These are phyloP conservation scores for Diatrype stigma DNA, from an alignment of 2,329 filamentous ascomycete genomes.

Conservation along the genomic window DNA sequence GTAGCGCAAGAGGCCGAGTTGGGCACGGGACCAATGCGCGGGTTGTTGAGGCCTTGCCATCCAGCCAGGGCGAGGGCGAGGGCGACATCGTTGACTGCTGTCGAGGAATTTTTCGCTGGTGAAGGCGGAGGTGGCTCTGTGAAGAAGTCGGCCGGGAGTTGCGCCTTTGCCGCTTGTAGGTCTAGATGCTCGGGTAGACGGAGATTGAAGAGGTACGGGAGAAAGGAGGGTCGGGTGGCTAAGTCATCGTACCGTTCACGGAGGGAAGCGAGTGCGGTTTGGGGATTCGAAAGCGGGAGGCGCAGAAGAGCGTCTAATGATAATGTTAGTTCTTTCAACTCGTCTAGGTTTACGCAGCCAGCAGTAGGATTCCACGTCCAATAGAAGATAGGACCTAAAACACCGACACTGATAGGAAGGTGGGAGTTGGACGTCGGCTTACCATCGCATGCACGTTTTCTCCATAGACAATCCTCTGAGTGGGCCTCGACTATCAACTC, in stretches of 20 bases:
- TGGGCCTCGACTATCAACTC: conserved; percentile 72
- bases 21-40: conserved; percentile 55
- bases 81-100: conserved; percentile 54
- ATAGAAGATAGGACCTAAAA: not conserved
- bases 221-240: conserved; percentile 46
- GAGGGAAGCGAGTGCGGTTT: conserved; percentile 53
- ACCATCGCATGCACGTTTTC: conserved; percentile 83
- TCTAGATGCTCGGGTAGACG: conserved; percentile 50
- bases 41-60: conserved; percentile 64
- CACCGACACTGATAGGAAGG: too few relatives aligned
- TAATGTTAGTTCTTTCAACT: not conserved
- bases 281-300: conserved; percentile 59
- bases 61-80: conserved; percentile 68
- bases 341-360: not conserved
- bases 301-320: conserved; percentile 53
- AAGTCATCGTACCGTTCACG: conserved; percentile 63
- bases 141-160: conserved; percentile 55
- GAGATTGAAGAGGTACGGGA: conserved; percentile 60
- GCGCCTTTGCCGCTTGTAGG: conserved; percentile 44
- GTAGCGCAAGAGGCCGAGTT: conserved; percentile 77
- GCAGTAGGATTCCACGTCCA: not conserved
- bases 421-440: conserved; percentile 23
- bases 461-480: conserved; percentile 80
- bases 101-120: conserved; percentile 13
- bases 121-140: conserved; percentile 24